These are phyloP conservation scores for Arachnomyces sp. DNA, from an alignment of 2,329 filamentous ascomycete species.

Conservation along the genomic window DNA sequence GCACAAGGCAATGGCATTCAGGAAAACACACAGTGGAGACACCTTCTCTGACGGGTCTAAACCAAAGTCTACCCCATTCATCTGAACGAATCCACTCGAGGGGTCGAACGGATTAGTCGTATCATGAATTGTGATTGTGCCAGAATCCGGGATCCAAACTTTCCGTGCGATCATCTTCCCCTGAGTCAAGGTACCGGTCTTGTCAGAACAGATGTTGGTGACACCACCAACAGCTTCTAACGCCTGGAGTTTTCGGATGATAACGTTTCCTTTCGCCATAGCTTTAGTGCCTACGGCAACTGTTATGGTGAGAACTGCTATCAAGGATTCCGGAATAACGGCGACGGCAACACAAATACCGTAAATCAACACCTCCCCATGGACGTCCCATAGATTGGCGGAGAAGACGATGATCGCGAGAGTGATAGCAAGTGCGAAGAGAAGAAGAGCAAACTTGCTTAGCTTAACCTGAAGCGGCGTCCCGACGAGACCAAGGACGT, in stretches of 20 bases:
- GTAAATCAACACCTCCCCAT: slow-evolving; percentile 51
- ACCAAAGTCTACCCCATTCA: slow-evolving; percentile 9
- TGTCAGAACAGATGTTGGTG: slow-evolving; percentile 41
- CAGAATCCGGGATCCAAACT: slow-evolving; percentile 44
- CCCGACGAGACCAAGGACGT: slow-evolving; percentile 41
- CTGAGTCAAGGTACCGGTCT: slow-evolving; percentile 49
- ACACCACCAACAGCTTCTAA: slow-evolving; percentile 50
- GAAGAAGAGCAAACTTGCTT: slow-evolving; percentile 54
- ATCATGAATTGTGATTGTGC: slow-evolving; percentile 44
- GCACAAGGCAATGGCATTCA: slow-evolving; percentile 51
- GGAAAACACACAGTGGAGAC: slow-evolving; percentile 37
- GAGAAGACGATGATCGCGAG: slow-evolving; percentile 57
- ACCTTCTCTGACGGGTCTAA: slow-evolving; percentile 3
- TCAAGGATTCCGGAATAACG: slow-evolving; percentile 51
- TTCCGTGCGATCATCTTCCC: slow-evolving; percentile 50
- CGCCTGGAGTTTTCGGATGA: slow-evolving; percentile 44
- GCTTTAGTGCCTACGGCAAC: slow-evolving; percentile 49
- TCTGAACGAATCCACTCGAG: slow-evolving; percentile 30
- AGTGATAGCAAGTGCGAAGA: slow-evolving; percentile 54
- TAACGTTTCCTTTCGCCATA: slow-evolving; percentile 44
- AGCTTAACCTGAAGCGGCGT: slow-evolving; percentile 58
- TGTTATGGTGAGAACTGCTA: slow-evolving; percentile 55
- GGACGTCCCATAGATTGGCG: slow-evolving; percentile 46
- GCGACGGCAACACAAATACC: slow-evolving; percentile 45
- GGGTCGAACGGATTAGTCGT: slow-evolving; percentile 46